Evolutionary conservation across 176 grass and related monocot genomes (phyloP), one percentile per base, ranked within the genome.

Genomic region (Triticum turgidum): DNA sequence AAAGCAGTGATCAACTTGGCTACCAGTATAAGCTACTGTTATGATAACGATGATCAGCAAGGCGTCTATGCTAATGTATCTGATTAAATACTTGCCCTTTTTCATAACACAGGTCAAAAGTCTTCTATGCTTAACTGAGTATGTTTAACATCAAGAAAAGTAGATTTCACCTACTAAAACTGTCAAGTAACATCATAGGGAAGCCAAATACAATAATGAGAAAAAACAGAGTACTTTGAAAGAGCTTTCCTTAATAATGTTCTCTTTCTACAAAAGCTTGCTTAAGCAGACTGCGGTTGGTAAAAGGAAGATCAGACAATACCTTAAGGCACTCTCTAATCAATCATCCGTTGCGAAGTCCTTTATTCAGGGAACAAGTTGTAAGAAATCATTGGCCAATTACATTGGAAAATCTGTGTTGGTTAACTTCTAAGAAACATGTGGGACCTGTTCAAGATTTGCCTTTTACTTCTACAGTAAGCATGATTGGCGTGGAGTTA

Each of bases 401-500:
- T 34, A 13, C 20, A 29, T 35, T 44, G 73, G 25, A 84, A 84
- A 85, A 20, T 4, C 1, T 56, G n/a, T 80, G 64, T 88, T 64
- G 22, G 82, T 77, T 88, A 81, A 22, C 69, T 91, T 91, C 30
- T 38, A 88, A 88, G 82, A 82, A 25, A 88, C 52, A 63, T 65
- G 69, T 34, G 65, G 24, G 81, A 13, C 89, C 51, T 81, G 20
- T 81, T 88, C 62, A 70, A 85, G 49, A 22, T 56, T 77, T 56
- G 62, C 17, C 33, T 35, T 61, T 70, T 33, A 54, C 59, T 74
- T 80, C 34, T 37, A 76, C 35, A 54, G 62, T 30, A 84, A 49
- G 76, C 29, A 68, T 80, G 77, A 72, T 39, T 39, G 18, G 5
- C 25, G 17, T 44, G 71, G 66, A 32, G 61, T 62, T 41, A 13